phyloP scores from a whole-genome alignment of 2,329 filamentous ascomycete genomes.

The Colletotrichum paranaense region DNA sequence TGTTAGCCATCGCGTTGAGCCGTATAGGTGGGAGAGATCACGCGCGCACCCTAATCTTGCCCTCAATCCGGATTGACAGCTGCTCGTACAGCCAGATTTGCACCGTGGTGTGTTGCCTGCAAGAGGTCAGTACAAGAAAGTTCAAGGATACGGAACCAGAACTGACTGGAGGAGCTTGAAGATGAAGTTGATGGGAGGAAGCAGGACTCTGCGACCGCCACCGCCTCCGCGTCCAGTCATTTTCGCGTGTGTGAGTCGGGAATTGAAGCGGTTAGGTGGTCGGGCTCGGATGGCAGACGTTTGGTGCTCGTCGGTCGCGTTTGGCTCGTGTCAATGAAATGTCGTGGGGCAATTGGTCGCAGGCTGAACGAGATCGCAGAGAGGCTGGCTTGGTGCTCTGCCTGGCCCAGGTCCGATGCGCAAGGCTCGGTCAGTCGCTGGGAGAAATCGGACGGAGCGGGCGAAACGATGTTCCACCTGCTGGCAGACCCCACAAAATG shows the following conservation, averaged over 20 bases:
- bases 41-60: constrained; percentile 87
- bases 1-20: constrained; percentile 32
- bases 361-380: constrained; percentile 1
- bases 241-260: constrained; percentile 31
- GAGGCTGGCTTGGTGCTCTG: constrained; percentile 14
- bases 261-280: background rate
- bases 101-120: constrained; percentile 77
- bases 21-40: no score
- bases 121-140: background rate
- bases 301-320: background rate
- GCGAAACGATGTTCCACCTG: constrained; percentile 25
- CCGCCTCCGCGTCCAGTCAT: constrained; percentile 72
- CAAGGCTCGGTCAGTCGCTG: background rate
- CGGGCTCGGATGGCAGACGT: background rate
- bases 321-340: background rate
- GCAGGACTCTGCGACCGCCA: constrained; percentile 69
- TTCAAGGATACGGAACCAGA: constrained; percentile 23
- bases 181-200: constrained; percentile 68
- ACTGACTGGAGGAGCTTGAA: constrained; percentile 80
- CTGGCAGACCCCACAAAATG: background rate
- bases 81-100: constrained; percentile 99
- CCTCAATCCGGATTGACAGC: constrained; percentile 91
- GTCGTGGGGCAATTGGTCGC: constrained; percentile 11
- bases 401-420: background rate
- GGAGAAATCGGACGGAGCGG: constrained; percentile 18